A percentile compares a stretch with the other conserved stretches of the same genome.
Conservation (phyloP, 331 rosid species). For the Ulmus americana region DNA sequence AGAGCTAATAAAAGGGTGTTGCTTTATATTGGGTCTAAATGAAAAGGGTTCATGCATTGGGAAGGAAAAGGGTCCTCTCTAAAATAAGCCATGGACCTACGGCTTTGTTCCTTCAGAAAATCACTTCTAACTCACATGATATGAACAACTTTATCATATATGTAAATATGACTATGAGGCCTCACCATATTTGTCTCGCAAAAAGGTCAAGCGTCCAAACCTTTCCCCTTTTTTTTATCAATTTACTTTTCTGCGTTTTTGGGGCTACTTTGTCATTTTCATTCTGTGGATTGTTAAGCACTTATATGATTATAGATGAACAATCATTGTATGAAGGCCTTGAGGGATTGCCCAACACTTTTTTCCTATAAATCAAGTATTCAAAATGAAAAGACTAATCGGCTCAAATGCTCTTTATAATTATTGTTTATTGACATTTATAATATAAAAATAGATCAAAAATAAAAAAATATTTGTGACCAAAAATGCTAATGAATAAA, state of each 20-base stretch:
- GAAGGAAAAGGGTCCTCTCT: conserved; percentile 30
- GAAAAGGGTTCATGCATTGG: conserved; percentile 44
- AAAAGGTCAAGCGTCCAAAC: conserved; percentile 30
- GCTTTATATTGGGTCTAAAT: conserved; percentile 5
- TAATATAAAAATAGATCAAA: no score
- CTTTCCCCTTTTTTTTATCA: conserved; percentile 9
- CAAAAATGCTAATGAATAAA: no score
- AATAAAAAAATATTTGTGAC: no score
- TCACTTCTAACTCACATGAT: conserved; percentile 44
- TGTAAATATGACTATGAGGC: conserved; percentile 46
- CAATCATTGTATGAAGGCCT: conserved; percentile 30
- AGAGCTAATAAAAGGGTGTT: conserved; percentile 11
- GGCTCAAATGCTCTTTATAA: no score
- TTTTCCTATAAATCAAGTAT: background rate
- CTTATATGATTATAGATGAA: conserved; percentile 38
- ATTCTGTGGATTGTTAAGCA: conserved; percentile 39
- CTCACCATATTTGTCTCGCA: conserved; percentile 51
- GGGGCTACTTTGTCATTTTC: conserved; percentile 54
- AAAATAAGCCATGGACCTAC: conserved; percentile 31
- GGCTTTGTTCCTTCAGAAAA: conserved; percentile 38
- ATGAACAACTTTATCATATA: conserved; percentile 47
- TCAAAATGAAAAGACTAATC: background rate
- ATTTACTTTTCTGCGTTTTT: background rate
- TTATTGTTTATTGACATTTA: no score
- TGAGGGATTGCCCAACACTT: background rate